Conservation (phyloP, 1,284 basidiomycete species). For the Lignosus rhinocerotis region DNA sequence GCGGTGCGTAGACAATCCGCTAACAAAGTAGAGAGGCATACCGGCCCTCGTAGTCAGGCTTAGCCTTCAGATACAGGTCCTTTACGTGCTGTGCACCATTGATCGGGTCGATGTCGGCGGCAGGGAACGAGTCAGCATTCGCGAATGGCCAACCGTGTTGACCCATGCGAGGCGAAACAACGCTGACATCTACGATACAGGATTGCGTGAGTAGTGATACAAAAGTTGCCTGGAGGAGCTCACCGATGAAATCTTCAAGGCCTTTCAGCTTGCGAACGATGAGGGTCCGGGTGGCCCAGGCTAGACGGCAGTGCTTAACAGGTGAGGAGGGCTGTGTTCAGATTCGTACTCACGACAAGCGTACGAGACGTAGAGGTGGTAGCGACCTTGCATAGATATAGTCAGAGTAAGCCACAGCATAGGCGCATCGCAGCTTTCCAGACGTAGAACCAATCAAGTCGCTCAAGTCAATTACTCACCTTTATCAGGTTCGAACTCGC, state of each 20-base stretch:
- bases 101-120: slow-evolving; percentile 71
- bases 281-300: slow-evolving; percentile 92
- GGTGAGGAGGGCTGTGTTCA: no score
- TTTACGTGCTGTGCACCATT: slow-evolving; percentile 73
- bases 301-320: slow-evolving; percentile 35
- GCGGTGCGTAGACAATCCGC: slow-evolving; percentile 78
- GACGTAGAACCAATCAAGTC: neutral
- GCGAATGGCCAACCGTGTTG: slow-evolving; percentile 88
- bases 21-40: slow-evolving; percentile 28
- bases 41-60: slow-evolving; percentile 72
- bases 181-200: slow-evolving; percentile 5
- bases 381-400: slow-evolving; percentile 57
- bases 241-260: slow-evolving; percentile 81
- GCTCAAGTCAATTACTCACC: slow-evolving; percentile 42
- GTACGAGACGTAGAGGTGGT: slow-evolving; percentile 86
- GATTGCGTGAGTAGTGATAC: neutral
- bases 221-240: slow-evolving; percentile 27
- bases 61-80: slow-evolving; percentile 83
- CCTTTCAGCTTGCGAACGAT: slow-evolving; percentile 92
- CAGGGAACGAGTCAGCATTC: slow-evolving; percentile 66
- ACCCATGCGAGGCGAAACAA: slow-evolving; percentile 87
- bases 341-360: slow-evolving; percentile 65
- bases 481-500: slow-evolving; percentile 77
- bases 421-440: neutral
- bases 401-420: neutral